These are phyloP conservation scores for Candida michaelii DNA, from an alignment of 805 yeast genomes.

Conservation along the genomic window DNA sequence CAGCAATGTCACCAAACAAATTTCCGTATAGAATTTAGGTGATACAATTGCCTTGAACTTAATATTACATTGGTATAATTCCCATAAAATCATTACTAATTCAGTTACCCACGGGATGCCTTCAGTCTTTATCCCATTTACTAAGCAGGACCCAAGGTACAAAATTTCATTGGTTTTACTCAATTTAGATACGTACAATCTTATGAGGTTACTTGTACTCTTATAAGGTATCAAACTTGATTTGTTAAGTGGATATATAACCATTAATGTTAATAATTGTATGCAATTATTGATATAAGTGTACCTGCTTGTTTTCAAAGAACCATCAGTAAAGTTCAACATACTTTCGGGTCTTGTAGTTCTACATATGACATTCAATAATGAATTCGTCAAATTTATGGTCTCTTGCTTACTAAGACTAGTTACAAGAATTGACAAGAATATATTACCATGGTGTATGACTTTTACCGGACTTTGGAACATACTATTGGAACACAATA, in stretches of 20 bases:
- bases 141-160: slow-evolving; percentile 47
- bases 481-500: slow-evolving; percentile 60
- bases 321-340: slow-evolving; percentile 27
- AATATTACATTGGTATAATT: slow-evolving; percentile 70
- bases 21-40: slow-evolving; percentile 50
- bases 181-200: slow-evolving; percentile 53
- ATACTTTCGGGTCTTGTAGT: slow-evolving; percentile 50
- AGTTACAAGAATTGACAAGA: slow-evolving; percentile 54
- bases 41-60: slow-evolving; percentile 42
- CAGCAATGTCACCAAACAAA: slow-evolving; percentile 54
- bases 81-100: slow-evolving; percentile 69
- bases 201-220: slow-evolving; percentile 38
- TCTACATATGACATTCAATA: slow-evolving; percentile 63
- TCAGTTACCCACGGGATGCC: slow-evolving; percentile 56
- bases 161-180: slow-evolving; percentile 55
- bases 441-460: slow-evolving; percentile 57
- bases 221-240: slow-evolving; percentile 26
- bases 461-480: slow-evolving; percentile 47
- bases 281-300: slow-evolving; percentile 53
- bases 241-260: slow-evolving; percentile 62
- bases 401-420: slow-evolving; percentile 49
- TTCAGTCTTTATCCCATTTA: slow-evolving; percentile 42
- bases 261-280: slow-evolving; percentile 60
- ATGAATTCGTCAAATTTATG: slow-evolving; percentile 61
- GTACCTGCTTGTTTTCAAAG: slow-evolving; percentile 37